Evolutionary conservation across 2,329 filamentous ascomycete genomes (phyloP).

Genomic region (Pseudogymnoascus destructans): DNA sequence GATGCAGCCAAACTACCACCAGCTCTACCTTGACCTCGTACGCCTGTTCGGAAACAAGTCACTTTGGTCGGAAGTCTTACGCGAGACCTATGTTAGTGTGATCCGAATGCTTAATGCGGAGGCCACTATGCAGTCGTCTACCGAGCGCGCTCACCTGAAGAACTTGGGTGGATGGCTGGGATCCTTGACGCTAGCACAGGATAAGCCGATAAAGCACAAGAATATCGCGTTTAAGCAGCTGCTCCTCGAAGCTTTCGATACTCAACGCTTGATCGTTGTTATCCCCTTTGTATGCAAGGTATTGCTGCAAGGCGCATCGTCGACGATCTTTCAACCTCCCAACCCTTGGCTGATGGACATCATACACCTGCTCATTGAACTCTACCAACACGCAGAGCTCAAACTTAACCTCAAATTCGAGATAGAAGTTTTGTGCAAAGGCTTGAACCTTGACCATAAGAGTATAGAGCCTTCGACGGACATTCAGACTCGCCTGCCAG

Average conservation of each 20-base stretch:
- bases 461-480: constrained; percentile 76
- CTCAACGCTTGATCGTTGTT: constrained; percentile 77
- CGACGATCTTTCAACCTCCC: constrained; percentile 81
- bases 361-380: constrained; percentile 74
- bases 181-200: constrained; percentile 78
- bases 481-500: constrained; percentile 60
- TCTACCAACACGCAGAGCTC: constrained; percentile 84
- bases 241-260: constrained; percentile 84
- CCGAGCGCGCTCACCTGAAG: constrained; percentile 79
- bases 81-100: constrained; percentile 83
- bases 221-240: constrained; percentile 97
- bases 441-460: constrained; percentile 82
- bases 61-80: constrained; percentile 78
- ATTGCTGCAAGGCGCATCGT: constrained; percentile 68
- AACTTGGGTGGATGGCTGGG: constrained; percentile 92
- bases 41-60: constrained; percentile 65
- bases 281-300: constrained; percentile 98
- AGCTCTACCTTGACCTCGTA: constrained; percentile 81
- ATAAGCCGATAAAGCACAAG: constrained; percentile 90
- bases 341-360: constrained; percentile 99
- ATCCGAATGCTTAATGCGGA: constrained; percentile 84
- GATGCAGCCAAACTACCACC: constrained; percentile 92
- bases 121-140: constrained; percentile 67
- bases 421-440: constrained; percentile 93
- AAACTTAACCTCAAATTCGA: constrained; percentile 98